Conservation (phyloP, 2,329 filamentous ascomycete genomes). For the Beauveria asiatica region DNA sequence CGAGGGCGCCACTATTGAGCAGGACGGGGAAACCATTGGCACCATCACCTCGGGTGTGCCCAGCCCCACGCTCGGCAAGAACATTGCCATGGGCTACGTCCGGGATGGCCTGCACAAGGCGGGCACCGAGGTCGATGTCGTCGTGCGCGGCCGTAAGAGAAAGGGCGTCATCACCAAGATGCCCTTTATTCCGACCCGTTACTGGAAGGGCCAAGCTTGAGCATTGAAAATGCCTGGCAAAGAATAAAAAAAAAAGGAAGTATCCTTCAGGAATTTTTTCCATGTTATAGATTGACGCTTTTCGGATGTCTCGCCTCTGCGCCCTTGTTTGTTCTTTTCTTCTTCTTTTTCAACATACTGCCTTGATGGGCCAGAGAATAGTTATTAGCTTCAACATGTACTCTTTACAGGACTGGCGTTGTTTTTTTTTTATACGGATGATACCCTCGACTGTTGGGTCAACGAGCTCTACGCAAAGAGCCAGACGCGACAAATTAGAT, state of each 20-base stretch:
- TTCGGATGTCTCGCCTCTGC: not conserved
- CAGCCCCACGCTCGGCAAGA: slow-evolving; percentile 75
- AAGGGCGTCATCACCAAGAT: slow-evolving; percentile 74
- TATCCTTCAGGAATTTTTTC: not conserved
- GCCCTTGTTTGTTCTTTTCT: not conserved
- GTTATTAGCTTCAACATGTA: slow-evolving; percentile 11
- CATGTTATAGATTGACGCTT: slow-evolving; percentile 7
- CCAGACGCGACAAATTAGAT: not conserved
- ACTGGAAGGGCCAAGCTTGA: slow-evolving; percentile 43
- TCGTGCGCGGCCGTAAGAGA: slow-evolving; percentile 68
- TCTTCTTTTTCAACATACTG: not conserved
- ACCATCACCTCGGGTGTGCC: slow-evolving; percentile 83
- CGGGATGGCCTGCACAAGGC: slow-evolving; percentile 73
- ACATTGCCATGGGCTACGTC: slow-evolving; percentile 95
- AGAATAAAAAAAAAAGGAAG: not conserved
- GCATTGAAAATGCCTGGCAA: not conserved
- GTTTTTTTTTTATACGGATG: not conserved
- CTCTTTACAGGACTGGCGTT: slow-evolving; percentile 9
- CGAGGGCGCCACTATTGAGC: slow-evolving; percentile 74
- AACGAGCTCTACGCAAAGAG: not conserved
- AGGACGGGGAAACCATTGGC: slow-evolving; percentile 61
- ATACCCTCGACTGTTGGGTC: not conserved
- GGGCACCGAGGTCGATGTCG: slow-evolving; percentile 70
- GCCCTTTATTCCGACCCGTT: slow-evolving; percentile 79
- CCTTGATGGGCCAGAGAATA: not conserved